Conservation (phyloP, 2,329 filamentous ascomycete species). For the Thermochaetoides dissita region DNA sequence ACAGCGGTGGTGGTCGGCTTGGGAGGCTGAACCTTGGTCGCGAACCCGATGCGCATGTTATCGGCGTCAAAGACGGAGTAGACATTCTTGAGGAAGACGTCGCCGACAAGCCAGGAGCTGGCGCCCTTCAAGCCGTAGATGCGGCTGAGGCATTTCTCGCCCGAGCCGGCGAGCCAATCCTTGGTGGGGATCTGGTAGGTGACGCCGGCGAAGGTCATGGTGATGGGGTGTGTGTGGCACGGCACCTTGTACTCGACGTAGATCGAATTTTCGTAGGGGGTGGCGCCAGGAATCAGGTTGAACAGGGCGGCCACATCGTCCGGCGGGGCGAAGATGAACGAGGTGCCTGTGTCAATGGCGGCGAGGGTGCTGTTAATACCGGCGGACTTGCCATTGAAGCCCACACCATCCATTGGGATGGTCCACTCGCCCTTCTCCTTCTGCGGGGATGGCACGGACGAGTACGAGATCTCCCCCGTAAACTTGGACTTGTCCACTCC, state of each 20-base stretch:
- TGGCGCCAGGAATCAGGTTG: constrained; percentile 48
- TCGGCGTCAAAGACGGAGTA: constrained; percentile 77
- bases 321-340: constrained; percentile 59
- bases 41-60: constrained; percentile 41
- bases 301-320: constrained; percentile 56
- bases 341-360: constrained; percentile 76
- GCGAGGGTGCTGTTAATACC: constrained; percentile 39
- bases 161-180: constrained; percentile 50
- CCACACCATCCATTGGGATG: constrained; percentile 52
- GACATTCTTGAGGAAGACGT: constrained; percentile 79
- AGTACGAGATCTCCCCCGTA: constrained; percentile 55
- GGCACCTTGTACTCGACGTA: constrained; percentile 57
- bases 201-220: constrained; percentile 53
- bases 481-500: constrained; percentile 52
- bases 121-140: constrained; percentile 54
- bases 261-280: constrained; percentile 27
- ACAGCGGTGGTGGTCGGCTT: constrained; percentile 14
- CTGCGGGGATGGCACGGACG: constrained; percentile 28
- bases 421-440: constrained; percentile 52
- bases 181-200: constrained; percentile 52
- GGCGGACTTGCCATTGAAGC: constrained; percentile 44
- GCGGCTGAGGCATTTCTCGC: constrained; percentile 52
- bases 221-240: constrained; percentile 48
- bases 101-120: constrained; percentile 65
- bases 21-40: constrained; percentile 18